A percentile compares a stretch with the other conserved stretches of the same genome.
Conservation (phyloP, 2,329 filamentous ascomycete species). For the Epichloe uncinata region DNA sequence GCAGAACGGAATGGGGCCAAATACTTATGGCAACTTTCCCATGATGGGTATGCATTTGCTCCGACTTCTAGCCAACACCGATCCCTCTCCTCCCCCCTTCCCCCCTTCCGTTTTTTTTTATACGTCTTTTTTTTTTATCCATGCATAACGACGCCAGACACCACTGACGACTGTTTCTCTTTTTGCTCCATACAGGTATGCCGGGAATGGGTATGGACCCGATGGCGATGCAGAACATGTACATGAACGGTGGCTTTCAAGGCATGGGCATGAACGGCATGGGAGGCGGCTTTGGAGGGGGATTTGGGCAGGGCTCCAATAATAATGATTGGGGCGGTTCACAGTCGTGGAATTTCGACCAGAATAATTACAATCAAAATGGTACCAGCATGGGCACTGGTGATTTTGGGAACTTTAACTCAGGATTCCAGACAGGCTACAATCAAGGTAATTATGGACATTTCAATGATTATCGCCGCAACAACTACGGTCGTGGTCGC, state of each 20-base stretch:
- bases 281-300: conserved; percentile 56
- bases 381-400: conserved; percentile 66
- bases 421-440: conserved; percentile 64
- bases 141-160: background rate
- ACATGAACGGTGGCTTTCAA: conserved; percentile 68
- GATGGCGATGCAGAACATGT: conserved; percentile 60
- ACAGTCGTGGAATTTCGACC: conserved; percentile 71
- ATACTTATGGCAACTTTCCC: conserved; percentile 45
- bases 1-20: conserved; percentile 51
- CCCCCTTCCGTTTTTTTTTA: too few species aligned
- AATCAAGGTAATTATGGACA: conserved; percentile 76
- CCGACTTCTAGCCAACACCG: background rate
- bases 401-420: conserved; percentile 70
- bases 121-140: background rate
- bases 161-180: conserved; percentile 15
- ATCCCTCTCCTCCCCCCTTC: background rate
- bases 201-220: conserved; percentile 76
- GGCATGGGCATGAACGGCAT: conserved; percentile 69
- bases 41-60: conserved; percentile 68
- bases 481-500: conserved; percentile 53
- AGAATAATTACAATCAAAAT: conserved; percentile 86
- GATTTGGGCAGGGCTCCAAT: conserved; percentile 49
- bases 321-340: conserved; percentile 72
- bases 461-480: conserved; percentile 64
- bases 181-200: conserved; percentile 44